Base-by-base conservation (phyloP, 2,329 filamentous ascomycete species). In the Aspergillus spinulosporus region DNA sequence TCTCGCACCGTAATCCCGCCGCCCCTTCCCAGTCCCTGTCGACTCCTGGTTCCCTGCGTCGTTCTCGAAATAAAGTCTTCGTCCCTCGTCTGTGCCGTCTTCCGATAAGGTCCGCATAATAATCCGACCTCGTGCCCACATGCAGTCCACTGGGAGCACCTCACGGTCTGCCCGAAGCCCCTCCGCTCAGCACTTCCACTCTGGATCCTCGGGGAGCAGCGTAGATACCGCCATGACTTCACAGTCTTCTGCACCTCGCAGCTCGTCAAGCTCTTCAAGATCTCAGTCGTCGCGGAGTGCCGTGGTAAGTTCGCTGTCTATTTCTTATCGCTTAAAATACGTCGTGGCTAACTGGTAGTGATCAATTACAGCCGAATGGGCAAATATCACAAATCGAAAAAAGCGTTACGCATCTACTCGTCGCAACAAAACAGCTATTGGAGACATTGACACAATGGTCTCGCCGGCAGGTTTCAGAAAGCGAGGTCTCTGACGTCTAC, bases 361-460 rank as follows among this genome's bases (percentile, higher is more conserved):
- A 42, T n/a, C 11, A 54, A 50, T 31, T 56, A 61, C 68, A 89
- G 88, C 80, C 85, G 75, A 79, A 86, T 79, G 80, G 90, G 80
- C 81, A 90, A 65, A 83, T 99, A 64, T 97, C 93, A 51, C 93
- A 96, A 74, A 99, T 99, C 75, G 94, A 99, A 79, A 97, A 97
- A 80, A 97, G 92, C 72, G 94, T 99, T 62, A 97, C 93, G 8
- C 94, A 99, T 72, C 88, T 99, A 44, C 86, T 99, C 36, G 93
- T 99, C 63, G 94, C 94, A 36, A 99, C 94, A 34, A 99, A 99
- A 74, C 92, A 97, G 76, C 86, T 99, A 2, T 87, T 99, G 60
- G 94, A 99, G 78, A 99, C 93, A 4, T 81, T 99, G 60, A 99
- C 94, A 46, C 89, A 96, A 81, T 99, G 94, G 94, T 99, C 94